Base-by-base conservation (phyloP, 2,329 filamentous ascomycete species). In the Talaromyces albobiverticillius region DNA sequence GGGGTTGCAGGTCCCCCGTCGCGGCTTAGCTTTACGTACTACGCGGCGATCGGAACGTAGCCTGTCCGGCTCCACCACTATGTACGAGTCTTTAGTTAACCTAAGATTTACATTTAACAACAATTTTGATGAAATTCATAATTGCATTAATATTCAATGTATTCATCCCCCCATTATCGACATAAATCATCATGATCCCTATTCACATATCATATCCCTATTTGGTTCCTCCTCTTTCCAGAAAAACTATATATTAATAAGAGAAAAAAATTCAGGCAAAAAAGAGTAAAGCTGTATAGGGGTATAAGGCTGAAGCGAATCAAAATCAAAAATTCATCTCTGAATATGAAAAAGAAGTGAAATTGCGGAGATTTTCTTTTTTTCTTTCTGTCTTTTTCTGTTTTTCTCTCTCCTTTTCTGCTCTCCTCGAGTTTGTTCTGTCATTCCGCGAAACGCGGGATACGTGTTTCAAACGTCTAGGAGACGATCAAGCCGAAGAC, bases 281-380 rank as follows among this genome's bases (percentile, higher is more conserved):
- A 48, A 56, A 53, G 16, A 38, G 36, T 20, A 31, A 51, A 51
- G 46, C 41, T 56, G 42, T 51, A 49, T 41, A 50, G 54, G 57
- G 57, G 57, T 59, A 59, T 59, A 59, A 59, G 49, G 50, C 57
- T 46, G 51, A 53, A 59, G 48, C 34, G 48, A 46, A 52, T 36
- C 40, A 57, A 51, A 54, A 36, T 47, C 40, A 49, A 43, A 57
- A 46, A 52, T 52, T 29, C 50, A 40, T 52, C 50, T 29, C 41
- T 29, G 42, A 40, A 46, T 26, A 20, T 50, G 5, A 31, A 47
- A 32, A 53, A 46, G 42, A 56, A 53, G 31, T 13, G 31, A 54
- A 50, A 53, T 43, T 46, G 43, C 54, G 31, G 31, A 52, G 43
- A 47, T 45, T 18, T 42, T 31, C 45, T 48, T 50, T 49, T 53